phyloP scores from a whole-genome alignment of 1,284 basidiomycete genomes.

The Cutaneotrichosporon sp. region DNA sequence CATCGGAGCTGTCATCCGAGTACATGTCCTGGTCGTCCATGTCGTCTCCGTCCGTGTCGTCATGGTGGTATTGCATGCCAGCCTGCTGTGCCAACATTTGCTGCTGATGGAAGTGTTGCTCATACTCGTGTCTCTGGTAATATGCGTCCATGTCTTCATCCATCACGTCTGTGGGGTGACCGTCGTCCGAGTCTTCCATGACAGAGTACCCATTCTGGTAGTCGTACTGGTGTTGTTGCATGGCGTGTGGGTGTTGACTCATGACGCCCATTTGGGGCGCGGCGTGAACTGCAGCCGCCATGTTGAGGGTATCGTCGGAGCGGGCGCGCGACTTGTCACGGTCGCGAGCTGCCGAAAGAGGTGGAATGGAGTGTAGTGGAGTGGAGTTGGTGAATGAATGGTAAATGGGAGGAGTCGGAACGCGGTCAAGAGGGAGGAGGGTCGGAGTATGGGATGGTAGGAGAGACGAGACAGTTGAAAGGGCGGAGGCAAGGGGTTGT shows the following conservation, averaged over 20 bases:
- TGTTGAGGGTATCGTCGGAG: background rate
- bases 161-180: constrained; percentile 18
- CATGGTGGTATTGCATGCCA: constrained; percentile 14
- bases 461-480: background rate
- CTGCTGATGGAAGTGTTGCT: constrained; percentile 28
- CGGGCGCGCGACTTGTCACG: background rate
- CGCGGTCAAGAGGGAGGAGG: too few relatives aligned
- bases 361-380: background rate
- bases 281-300: constrained; percentile 13
- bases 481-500: background rate
- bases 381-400: background rate
- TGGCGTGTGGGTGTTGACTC: background rate
- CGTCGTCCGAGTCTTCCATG: constrained; percentile 32
- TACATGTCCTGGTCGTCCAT: constrained; percentile 35
- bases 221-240: constrained; percentile 11
- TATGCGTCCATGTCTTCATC: constrained; percentile 19
- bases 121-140: constrained; percentile 16
- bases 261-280: constrained; percentile 7
- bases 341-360: background rate
- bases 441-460: background rate
- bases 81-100: constrained; percentile 34
- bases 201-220: constrained; percentile 25
- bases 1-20: constrained; percentile 41
- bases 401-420: background rate
- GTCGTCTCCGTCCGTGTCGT: constrained; percentile 15